These are phyloP conservation scores for Dianthus caryophyllus DNA, from an alignment of 148 eudicot species.

Conservation along the genomic window DNA sequence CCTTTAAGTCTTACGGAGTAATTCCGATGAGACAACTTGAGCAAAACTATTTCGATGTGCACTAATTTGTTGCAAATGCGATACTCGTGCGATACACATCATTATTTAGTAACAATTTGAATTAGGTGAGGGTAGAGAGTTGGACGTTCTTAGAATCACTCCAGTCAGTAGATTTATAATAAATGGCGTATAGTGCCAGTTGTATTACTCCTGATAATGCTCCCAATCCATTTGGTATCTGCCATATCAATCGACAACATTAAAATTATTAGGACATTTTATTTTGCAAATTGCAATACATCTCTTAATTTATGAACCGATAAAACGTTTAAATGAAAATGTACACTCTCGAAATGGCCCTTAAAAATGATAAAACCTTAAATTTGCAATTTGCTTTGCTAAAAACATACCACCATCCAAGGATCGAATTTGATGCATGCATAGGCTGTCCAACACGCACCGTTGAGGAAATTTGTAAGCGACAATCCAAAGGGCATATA, in stretches of 20 bases:
- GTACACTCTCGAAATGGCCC: neutral
- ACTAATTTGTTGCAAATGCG: too few relatives aligned
- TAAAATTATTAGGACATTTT: too few relatives aligned
- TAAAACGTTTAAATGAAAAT: too few relatives aligned
- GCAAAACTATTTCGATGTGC: too few relatives aligned
- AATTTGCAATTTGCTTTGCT: too few relatives aligned
- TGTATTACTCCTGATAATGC: conserved; percentile 43
- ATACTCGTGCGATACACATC: too few relatives aligned
- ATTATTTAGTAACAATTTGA: neutral
- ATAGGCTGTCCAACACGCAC: conserved; percentile 47
- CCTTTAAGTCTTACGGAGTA: too few relatives aligned
- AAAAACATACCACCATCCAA: conserved; percentile 43
- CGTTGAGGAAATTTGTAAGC: conserved; percentile 52
- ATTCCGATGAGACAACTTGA: too few relatives aligned
- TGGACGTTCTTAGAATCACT: neutral
- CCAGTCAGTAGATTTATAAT: conserved; percentile 40
- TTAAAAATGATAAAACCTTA: neutral
- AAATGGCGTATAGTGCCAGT: conserved; percentile 42
- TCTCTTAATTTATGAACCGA: too few relatives aligned
- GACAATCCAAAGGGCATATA: conserved; percentile 72
- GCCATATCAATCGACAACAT: neutral
- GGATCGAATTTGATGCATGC: conserved; percentile 51
- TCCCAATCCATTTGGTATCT: conserved; percentile 71
- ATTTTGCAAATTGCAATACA: too few relatives aligned
- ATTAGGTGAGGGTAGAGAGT: neutral